phyloP scores from a whole-genome alignment of 75 land plant genomes.

The Picea sitchensis region DNA sequence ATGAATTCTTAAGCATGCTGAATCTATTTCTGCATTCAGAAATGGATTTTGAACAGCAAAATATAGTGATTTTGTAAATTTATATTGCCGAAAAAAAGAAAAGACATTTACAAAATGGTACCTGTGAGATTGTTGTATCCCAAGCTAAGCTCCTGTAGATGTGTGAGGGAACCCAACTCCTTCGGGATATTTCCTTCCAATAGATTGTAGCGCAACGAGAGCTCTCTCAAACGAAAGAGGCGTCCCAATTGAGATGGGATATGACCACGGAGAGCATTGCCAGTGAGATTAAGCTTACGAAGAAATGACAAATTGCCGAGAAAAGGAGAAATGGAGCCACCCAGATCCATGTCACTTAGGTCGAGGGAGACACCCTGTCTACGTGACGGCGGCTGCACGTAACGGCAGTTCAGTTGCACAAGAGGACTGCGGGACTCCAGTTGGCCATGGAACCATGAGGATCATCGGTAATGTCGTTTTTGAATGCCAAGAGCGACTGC shows the following conservation, averaged over 20 bases:
- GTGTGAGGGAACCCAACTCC: constrained; percentile 25
- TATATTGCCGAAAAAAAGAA: no score
- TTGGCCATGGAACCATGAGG: no score
- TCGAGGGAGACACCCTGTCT: constrained; percentile 28
- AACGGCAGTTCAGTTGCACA: constrained; percentile 48
- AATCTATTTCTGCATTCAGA: no score
- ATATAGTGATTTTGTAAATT: no score
- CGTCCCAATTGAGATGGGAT: constrained; percentile 51
- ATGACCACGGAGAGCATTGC: constrained; percentile 49
- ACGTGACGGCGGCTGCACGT: constrained; percentile 32
- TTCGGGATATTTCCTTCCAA: constrained; percentile 59
- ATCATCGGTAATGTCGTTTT: no score
- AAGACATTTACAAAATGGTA: no score
- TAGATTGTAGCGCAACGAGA: constrained; percentile 78
- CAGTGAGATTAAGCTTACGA: constrained; percentile 35
- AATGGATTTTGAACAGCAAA: no score
- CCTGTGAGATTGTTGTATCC: constrained; percentile 89
- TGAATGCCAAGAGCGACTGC: no score
- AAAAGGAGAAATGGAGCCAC: constrained; percentile 51
- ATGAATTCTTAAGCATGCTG: no score
- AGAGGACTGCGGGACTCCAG: constrained; percentile 4
- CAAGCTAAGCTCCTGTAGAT: constrained; percentile 45
- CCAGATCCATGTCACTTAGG: constrained; percentile 47
- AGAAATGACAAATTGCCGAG: constrained; percentile 41
- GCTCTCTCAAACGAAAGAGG: constrained; percentile 27